Conservation (phyloP, 2,329 filamentous ascomycete species). For the Cadophora gregata region DNA sequence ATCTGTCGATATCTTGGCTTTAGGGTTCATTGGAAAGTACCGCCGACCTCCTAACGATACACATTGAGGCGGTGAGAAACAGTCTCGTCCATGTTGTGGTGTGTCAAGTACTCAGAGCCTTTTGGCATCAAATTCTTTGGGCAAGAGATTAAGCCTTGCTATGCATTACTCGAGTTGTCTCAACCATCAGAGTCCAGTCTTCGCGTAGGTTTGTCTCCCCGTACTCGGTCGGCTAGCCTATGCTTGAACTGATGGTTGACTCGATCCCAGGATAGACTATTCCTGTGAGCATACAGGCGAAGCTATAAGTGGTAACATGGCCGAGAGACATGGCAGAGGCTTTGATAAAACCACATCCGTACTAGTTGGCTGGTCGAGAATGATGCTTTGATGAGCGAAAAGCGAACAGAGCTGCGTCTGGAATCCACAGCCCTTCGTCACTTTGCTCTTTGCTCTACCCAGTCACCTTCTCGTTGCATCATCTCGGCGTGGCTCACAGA, state of each 20-base stretch:
- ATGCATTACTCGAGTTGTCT: slow-evolving; percentile 45
- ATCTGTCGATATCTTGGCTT: slow-evolving; percentile 23
- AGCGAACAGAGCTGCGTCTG: slow-evolving; percentile 50
- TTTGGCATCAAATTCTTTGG: slow-evolving; percentile 36
- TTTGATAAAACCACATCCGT: slow-evolving; percentile 50
- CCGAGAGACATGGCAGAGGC: slow-evolving; percentile 51
- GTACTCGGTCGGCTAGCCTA: slow-evolving; percentile 48
- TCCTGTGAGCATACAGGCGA: slow-evolving; percentile 47
- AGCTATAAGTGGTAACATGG: slow-evolving; percentile 50
- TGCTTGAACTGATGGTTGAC: slow-evolving; percentile 42
- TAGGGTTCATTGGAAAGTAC: slow-evolving; percentile 49
- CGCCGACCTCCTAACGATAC: slow-evolving; percentile 49
- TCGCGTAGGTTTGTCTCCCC: slow-evolving; percentile 47
- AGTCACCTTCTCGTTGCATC: slow-evolving; percentile 51
- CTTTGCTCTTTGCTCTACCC: slow-evolving; percentile 46
- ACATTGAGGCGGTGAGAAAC: slow-evolving; percentile 47
- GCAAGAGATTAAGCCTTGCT: slow-evolving; percentile 43
- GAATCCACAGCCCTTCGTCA: slow-evolving; percentile 48
- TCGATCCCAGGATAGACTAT: slow-evolving; percentile 47
- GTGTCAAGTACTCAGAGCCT: slow-evolving; percentile 48
- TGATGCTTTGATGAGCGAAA: slow-evolving; percentile 47
- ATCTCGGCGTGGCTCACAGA: slow-evolving; percentile 52
- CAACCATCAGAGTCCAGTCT: slow-evolving; percentile 45
- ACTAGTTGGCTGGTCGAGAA: slow-evolving; percentile 52
- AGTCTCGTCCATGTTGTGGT: slow-evolving; percentile 47